Percentiles rank a stretch among this genome's conserved stretches.
Conservation (phyloP, 2,329 filamentous ascomycete species). For the Exserohilum rostratum region DNA sequence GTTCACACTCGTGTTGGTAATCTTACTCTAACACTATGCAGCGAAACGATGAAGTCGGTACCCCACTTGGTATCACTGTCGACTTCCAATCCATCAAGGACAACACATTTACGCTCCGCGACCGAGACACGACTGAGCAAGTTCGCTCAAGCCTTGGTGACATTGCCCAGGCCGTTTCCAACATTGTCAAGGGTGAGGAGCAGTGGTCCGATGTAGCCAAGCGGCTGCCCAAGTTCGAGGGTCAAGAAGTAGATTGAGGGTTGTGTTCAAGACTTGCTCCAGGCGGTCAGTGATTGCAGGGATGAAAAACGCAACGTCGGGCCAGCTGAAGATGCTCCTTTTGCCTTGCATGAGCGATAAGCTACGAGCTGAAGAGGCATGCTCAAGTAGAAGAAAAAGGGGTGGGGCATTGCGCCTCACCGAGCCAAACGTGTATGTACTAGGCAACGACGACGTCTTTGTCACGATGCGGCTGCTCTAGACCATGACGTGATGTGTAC, state of each 20-base stretch:
- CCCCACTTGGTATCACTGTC: slow-evolving; percentile 89
- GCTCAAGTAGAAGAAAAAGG: not conserved
- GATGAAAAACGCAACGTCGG: too few species aligned
- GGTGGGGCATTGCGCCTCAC: too few species aligned
- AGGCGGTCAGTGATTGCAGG: not conserved
- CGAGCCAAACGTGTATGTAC: too few species aligned
- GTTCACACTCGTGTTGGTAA: not conserved
- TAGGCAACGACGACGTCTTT: too few species aligned
- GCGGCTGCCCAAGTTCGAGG: slow-evolving; percentile 81
- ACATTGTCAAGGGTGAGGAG: slow-evolving; percentile 66
- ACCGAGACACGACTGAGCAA: slow-evolving; percentile 86
- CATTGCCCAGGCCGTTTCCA: slow-evolving; percentile 75
- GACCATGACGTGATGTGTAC: too few species aligned
- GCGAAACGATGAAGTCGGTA: slow-evolving; percentile 94
- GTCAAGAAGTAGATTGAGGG: slow-evolving; percentile 43
- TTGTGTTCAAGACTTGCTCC: not conserved
- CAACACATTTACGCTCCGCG: slow-evolving; percentile 82
- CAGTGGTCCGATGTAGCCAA: slow-evolving; percentile 73
- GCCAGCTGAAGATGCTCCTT: not conserved
- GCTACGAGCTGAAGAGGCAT: not conserved
- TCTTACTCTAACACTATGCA: slow-evolving; percentile 28
- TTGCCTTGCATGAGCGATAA: not conserved
- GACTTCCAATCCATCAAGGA: slow-evolving; percentile 96
- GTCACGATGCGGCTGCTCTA: too few species aligned
- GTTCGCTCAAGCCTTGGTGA: slow-evolving; percentile 82